Evolutionary conservation across 352 stramenopile species (phyloP), one percentile per base, ranked within the genome.

Genomic region (Phytophthora capsici): DNA sequence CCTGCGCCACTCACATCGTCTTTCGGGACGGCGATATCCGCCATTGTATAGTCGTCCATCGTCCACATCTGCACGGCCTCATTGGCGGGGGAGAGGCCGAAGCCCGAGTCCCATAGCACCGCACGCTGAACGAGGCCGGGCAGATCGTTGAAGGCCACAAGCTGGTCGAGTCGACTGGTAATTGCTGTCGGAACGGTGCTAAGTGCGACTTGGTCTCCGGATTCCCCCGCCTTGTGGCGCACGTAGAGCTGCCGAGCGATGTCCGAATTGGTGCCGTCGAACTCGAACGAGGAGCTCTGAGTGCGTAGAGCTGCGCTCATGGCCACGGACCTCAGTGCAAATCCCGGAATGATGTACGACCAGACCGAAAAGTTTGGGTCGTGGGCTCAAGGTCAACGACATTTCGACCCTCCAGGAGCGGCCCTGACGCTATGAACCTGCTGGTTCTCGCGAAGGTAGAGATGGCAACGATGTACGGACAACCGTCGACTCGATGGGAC

Each of bases 61-160:
- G 61, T 51, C 58, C 52, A 66, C 1, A 78, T 61, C 38, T 73
- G 57, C 3, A 77, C 41, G 5, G 48, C 41, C n/a, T 64, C 45
- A 40, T 65, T 61, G 1, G 3, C 16, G 2, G 57, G 57, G 10
- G 68, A 69, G 19, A 66, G 38, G 16, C 34, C 68, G 25, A 76
- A 77, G 20, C 73, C 73, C 10, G 66, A 54, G 28, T 82, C 73
- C 73, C 73, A 82, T 4, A 82, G 66, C 25, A 79, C 26, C 2
- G 69, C 73, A 14, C 66, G 66, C 28, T 82, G 73, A 22, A 73
- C 57, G 2, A 77, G 46, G 12, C 61, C 69, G 1, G 67, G 67
- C 4, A 79, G 38, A 5, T 66, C 37, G 14, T 50, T 46, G 44
- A 69, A 76, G 54, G 66, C 19, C n/a, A 56, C 45, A 7, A 75